Conservation (phyloP, 805 yeast genomes). For the Blastobotrys attinorum region DNA sequence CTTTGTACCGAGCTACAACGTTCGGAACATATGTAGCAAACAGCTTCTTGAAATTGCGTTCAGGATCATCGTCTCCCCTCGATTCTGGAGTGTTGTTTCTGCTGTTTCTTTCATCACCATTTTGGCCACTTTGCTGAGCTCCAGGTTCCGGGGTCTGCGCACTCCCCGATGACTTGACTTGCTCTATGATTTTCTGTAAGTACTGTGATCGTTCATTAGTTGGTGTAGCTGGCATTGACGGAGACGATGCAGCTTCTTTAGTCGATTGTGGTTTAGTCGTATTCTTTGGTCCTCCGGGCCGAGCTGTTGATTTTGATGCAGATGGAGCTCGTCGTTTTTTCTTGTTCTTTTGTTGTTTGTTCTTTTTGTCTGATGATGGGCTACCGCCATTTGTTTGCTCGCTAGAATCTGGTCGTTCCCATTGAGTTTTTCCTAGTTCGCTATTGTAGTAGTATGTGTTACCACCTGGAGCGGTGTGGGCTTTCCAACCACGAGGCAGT, state of each 20-base stretch:
- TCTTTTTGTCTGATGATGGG: slow-evolving; percentile 12
- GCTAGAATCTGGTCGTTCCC: slow-evolving; percentile 48
- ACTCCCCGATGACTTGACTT: slow-evolving; percentile 24
- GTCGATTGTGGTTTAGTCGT: too few relatives aligned
- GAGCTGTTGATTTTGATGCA: slow-evolving; percentile 26
- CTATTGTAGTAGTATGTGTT: slow-evolving; percentile 49
- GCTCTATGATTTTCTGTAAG: slow-evolving; percentile 34
- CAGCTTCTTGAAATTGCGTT: not conserved
- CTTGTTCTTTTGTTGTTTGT: slow-evolving; percentile 3
- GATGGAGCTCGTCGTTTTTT: slow-evolving; percentile 6
- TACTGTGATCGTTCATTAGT: slow-evolving; percentile 12
- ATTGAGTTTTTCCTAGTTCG: slow-evolving; percentile 39
- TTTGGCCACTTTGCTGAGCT: not conserved
- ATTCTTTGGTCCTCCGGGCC: slow-evolving; percentile 14
- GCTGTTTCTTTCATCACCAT: slow-evolving; percentile 21
- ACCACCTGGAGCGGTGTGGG: slow-evolving; percentile 41
- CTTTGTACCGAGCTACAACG: not conserved
- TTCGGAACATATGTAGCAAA: slow-evolving; percentile 13
- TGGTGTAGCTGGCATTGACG: not conserved
- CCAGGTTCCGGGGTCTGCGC: too few relatives aligned
- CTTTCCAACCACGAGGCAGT: slow-evolving; percentile 65
- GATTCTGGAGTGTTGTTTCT: slow-evolving; percentile 1
- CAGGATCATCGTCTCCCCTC: not conserved
- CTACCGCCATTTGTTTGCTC: slow-evolving; percentile 8
- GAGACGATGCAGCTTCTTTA: not conserved